Conservation (phyloP, 2,329 filamentous ascomycete genomes). For the Phyllachora maydis region DNA sequence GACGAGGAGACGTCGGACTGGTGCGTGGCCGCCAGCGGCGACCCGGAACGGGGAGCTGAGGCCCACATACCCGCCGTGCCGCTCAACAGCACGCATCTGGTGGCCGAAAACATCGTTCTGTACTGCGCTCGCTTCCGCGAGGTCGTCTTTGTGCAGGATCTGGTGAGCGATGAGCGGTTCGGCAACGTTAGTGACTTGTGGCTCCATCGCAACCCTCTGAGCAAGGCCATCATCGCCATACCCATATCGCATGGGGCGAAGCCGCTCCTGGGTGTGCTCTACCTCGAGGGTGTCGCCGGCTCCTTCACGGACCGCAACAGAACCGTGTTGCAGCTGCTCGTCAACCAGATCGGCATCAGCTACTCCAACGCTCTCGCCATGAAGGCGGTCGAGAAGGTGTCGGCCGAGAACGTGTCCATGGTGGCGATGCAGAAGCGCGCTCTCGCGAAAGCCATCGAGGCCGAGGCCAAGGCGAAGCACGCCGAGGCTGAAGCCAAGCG, state of each 20-base stretch:
- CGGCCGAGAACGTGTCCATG: constrained; percentile 60
- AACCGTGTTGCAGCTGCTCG: constrained; percentile 45
- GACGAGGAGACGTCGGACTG: constrained; percentile 42
- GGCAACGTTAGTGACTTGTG: constrained; percentile 53
- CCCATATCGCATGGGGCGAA: constrained; percentile 57
- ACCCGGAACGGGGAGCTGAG: constrained; percentile 46
- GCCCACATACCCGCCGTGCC: constrained; percentile 46
- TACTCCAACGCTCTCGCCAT: constrained; percentile 47
- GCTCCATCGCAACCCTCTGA: constrained; percentile 44
- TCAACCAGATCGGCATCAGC: constrained; percentile 59
- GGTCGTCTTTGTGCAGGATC: constrained; percentile 51
- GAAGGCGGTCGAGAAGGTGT: constrained; percentile 57
- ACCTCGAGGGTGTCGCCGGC: constrained; percentile 54
- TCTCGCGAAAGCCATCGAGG: constrained; percentile 48
- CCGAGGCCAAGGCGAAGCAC: constrained; percentile 56
- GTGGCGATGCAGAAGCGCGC: constrained; percentile 57
- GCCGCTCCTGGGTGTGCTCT: constrained; percentile 51
- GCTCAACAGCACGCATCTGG: constrained; percentile 41
- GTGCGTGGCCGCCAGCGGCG: constrained; percentile 55
- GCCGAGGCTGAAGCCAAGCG: constrained; percentile 59
- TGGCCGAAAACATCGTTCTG: constrained; percentile 58
- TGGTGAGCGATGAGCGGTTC: constrained; percentile 57
- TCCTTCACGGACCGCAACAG: constrained; percentile 59
- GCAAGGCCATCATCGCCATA: constrained; percentile 60
- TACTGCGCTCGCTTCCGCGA: constrained; percentile 63